Evolutionary conservation across 2,329 filamentous ascomycete genomes (phyloP).

Genomic region (Clonostachys solani): DNA sequence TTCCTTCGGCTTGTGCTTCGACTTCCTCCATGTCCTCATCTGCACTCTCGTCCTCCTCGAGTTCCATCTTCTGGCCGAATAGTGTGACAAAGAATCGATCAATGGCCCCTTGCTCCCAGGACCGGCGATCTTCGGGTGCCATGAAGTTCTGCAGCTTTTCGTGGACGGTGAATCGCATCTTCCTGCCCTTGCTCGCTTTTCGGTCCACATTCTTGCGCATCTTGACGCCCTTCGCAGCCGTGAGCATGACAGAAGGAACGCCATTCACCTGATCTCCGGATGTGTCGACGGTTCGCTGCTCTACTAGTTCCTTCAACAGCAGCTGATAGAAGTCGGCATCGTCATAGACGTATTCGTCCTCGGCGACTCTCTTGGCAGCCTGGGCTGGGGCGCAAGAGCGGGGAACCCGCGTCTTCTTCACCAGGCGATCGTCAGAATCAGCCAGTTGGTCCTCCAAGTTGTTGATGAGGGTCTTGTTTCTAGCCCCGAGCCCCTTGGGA

Average conservation of each 20-base stretch:
- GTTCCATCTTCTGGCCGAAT: conserved; percentile 64
- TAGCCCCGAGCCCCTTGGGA: conserved; percentile 15
- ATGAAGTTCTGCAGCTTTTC: conserved; percentile 98
- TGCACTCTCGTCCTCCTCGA: conserved; percentile 54
- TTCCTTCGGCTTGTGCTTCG: conserved; percentile 36
- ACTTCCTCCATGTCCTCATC: conserved; percentile 28
- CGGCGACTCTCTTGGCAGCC: conserved; percentile 48
- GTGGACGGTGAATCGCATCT: conserved; percentile 90
- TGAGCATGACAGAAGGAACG: conserved; percentile 56
- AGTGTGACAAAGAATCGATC: conserved; percentile 73
- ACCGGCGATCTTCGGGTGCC: conserved; percentile 78
- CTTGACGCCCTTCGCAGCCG: conserved; percentile 72
- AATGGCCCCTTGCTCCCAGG: conserved; percentile 77
- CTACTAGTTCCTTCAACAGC: conserved; percentile 87
- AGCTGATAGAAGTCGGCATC: conserved; percentile 94
- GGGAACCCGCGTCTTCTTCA: conserved; percentile 65
- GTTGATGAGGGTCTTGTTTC: conserved; percentile 48
- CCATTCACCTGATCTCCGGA: conserved; percentile 39
- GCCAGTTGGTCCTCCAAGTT: conserved; percentile 66
- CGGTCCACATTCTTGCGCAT: conserved; percentile 82
- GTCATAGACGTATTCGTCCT: conserved; percentile 72
- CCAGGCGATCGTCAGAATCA: conserved; percentile 56
- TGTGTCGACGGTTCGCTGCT: conserved; percentile 74
- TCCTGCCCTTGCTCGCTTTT: conserved; percentile 90
- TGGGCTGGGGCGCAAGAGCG: conserved; percentile 75